Percentiles rank a stretch among this genome's conserved stretches.
Conservation (phyloP, 2,329 filamentous ascomycete species). For the Pseudocercospora crystallina region DNA sequence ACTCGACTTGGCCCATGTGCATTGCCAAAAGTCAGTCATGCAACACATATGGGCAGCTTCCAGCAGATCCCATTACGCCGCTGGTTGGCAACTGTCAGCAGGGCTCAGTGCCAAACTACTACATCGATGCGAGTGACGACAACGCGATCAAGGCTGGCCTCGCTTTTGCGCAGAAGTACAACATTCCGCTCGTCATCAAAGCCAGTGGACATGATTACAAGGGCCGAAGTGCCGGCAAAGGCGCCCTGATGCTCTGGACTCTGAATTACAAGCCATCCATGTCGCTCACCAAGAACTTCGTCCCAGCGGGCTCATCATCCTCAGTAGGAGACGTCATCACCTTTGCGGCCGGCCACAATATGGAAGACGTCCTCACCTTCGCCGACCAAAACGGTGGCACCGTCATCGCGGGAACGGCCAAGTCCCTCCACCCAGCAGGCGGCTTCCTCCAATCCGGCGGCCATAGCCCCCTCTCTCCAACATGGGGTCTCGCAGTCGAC, state of each 20-base stretch:
- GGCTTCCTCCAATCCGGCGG: constrained; percentile 25
- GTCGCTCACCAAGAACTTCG: not conserved
- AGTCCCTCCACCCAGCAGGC: constrained; percentile 10
- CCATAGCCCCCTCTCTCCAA: constrained; percentile 22
- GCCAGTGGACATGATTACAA: constrained; percentile 31
- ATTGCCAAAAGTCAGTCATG: not conserved
- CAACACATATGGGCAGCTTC: not conserved
- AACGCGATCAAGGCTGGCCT: constrained; percentile 14
- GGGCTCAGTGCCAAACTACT: not conserved
- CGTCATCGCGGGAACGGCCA: constrained; percentile 1
- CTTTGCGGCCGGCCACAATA: not conserved
- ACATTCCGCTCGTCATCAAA: constrained; percentile 28
- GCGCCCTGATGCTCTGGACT: constrained; percentile 27
- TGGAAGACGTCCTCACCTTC: not conserved
- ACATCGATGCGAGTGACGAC: not conserved
- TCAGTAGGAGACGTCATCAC: not conserved
- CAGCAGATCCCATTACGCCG: not conserved
- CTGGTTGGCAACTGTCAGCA: not conserved
- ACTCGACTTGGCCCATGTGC: not conserved
- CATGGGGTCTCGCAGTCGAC: constrained; percentile 26
- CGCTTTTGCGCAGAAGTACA: constrained; percentile 22
- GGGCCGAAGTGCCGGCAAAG: constrained; percentile 17
- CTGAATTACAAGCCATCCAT: constrained; percentile 13
- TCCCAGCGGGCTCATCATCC: not conserved
- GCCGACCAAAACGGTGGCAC: not conserved